Evolutionary conservation across 2,329 filamentous ascomycete species (phyloP), one percentile per base, ranked within the genome.

Genomic region (Aspergillus quadricinctus): DNA sequence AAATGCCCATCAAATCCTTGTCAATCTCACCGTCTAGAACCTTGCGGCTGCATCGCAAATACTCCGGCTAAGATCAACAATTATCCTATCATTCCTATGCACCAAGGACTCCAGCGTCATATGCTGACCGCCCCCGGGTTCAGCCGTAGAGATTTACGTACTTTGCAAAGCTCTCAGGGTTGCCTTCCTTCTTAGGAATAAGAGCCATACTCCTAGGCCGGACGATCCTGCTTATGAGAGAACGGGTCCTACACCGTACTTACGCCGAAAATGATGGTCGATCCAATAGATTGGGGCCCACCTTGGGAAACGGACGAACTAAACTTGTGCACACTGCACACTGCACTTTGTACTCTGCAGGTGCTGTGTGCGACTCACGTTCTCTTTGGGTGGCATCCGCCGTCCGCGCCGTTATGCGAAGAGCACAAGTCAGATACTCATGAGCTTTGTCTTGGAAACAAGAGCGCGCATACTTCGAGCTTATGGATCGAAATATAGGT

Each of bases 11-110:
- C 21, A 52, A 55, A 56, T 55, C 54, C 53, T 59, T 57, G 54
- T 53, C 57, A 56, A 56, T 62, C 54, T 56, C 58, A 61, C 53
- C 51, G 43, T 43, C 49, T 55, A 62, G 54, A 49, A 49, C 45
- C 50, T 54, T 53, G 57, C 48, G 53, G 61, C 65, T 67, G 62
- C 68, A 21, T 43, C 8, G 8, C 40, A 21, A 21, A 4, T 43
- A 43, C 40, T 37, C 31, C n/a, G 40, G 9, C 40, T 43, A 23
- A 21, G 40, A 43, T 10, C 40, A 7, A 41, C 6, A 19, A 19
- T 21, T 21, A 23, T 43, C 8, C 19, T 10, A 23, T 4, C n/a
- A n/a, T n/a, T 43, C n/a, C n/a, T n/a, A n/a, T n/a, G n/a, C n/a
- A 43, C 21, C 19, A 43, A 4, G 40, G 19, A 43, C 40, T 14